phyloP scores from a whole-genome alignment of 2,329 filamentous ascomycete genomes.

The Stagonosporopsis cucurbitacearum region DNA sequence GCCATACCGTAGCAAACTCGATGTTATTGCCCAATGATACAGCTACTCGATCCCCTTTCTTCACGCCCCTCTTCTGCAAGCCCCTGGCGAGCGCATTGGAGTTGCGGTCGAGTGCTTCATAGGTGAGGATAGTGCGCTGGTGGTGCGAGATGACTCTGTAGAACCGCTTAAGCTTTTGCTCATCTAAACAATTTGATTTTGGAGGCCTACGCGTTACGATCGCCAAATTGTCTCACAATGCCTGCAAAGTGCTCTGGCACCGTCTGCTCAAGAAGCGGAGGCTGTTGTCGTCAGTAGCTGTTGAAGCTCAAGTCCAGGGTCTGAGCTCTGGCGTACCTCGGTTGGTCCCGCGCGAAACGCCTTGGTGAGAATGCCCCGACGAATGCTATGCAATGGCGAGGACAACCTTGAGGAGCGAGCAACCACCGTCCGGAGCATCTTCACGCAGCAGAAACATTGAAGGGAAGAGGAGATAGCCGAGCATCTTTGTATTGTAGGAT shows the following conservation, averaged over 20 bases:
- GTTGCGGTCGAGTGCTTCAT: constrained; percentile 73
- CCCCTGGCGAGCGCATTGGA: constrained; percentile 80
- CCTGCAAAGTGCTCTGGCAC: constrained; percentile 75
- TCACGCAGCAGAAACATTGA: constrained; percentile 24
- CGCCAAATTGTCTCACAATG: constrained; percentile 69
- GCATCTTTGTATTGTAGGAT: constrained; percentile 7
- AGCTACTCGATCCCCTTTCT: constrained; percentile 83
- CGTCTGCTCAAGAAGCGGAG: constrained; percentile 70
- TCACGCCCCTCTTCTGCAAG: constrained; percentile 72
- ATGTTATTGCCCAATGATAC: constrained; percentile 84
- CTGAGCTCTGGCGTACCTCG: constrained; percentile 34
- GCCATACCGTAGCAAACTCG: constrained; percentile 76
- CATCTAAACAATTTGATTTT: too few relatives aligned
- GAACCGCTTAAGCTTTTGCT: neutral
- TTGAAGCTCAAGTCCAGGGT: neutral
- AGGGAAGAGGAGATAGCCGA: constrained; percentile 7
- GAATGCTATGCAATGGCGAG: constrained; percentile 11
- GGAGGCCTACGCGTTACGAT: constrained; percentile 62
- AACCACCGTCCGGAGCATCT: constrained; percentile 40
- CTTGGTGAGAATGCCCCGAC: constrained; percentile 41
- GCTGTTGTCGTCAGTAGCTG: constrained; percentile 54
- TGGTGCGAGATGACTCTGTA: constrained; percentile 63
- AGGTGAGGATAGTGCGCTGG: constrained; percentile 73
- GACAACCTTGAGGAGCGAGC: constrained; percentile 23
- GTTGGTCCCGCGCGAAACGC: constrained; percentile 42